Conservation (phyloP, 1,284 basidiomycete species). For the Agroathelia rolfsii region DNA sequence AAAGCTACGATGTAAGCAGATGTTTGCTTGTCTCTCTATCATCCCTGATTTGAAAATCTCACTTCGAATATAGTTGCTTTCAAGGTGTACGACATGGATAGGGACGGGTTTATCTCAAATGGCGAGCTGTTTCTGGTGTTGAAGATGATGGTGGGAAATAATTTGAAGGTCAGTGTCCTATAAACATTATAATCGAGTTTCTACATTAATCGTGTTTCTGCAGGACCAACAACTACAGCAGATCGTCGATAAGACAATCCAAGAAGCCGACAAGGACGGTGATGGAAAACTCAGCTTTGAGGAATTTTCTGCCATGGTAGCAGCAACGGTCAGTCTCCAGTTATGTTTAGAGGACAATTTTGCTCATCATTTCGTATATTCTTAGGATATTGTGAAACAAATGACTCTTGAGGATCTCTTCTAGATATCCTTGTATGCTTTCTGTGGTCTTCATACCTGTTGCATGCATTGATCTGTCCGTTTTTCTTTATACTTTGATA, state of each 20-base stretch:
- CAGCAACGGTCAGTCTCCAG: constrained; percentile 68
- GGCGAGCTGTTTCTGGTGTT: constrained; percentile 96
- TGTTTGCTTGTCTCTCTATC: constrained; percentile 5
- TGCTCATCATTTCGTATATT: constrained; percentile 3
- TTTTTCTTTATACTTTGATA: constrained; percentile 5
- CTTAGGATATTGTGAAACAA: constrained; percentile 94
- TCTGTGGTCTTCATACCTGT: constrained; percentile 4
- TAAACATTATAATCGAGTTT: not conserved
- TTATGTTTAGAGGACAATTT: constrained; percentile 1
- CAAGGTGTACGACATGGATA: constrained; percentile 98
- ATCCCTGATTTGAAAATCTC: constrained; percentile 1
- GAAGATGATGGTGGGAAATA: constrained; percentile 99
- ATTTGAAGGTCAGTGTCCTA: constrained; percentile 67
- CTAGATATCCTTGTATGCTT: constrained; percentile 24
- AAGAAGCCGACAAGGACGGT: constrained; percentile 97
- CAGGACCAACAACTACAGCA: constrained; percentile 98
- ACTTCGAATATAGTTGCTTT: constrained; percentile 64
- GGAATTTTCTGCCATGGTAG: constrained; percentile 95
- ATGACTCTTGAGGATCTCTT: constrained; percentile 96
- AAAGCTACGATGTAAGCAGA: constrained; percentile 79
- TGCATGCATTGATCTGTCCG: not conserved
- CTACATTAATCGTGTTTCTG: constrained; percentile 7
- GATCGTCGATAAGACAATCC: constrained; percentile 99
- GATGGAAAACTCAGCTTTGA: constrained; percentile 97
- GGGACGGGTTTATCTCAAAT: constrained; percentile 97